phyloP scores from a whole-genome alignment of 345 rosid species.

The Nephelium lappaceum region DNA sequence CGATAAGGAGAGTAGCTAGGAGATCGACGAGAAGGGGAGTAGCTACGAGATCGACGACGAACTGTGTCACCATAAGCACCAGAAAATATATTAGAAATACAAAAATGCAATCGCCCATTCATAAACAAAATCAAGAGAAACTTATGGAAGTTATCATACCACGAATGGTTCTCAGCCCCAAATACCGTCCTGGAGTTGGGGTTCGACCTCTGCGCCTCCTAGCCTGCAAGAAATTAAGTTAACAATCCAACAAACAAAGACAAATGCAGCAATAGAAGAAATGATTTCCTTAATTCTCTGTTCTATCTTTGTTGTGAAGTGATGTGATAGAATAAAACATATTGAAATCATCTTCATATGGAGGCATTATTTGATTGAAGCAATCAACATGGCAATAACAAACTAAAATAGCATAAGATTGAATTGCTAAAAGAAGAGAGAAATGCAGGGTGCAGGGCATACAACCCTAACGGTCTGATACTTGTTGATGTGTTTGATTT shows the following conservation, averaged over 20 bases:
- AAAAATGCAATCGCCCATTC: not conserved
- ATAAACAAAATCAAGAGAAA: not conserved
- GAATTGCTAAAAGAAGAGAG: slow-evolving; percentile 50
- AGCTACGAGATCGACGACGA: slow-evolving; percentile 43
- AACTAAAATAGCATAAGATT: slow-evolving; percentile 20
- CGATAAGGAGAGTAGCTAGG: slow-evolving; percentile 53
- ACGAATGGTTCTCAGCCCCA: slow-evolving; percentile 66
- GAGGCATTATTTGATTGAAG: too few relatives aligned
- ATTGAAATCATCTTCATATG: not conserved
- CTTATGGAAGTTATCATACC: slow-evolving; percentile 40
- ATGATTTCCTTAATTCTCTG: not conserved
- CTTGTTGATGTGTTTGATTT: slow-evolving; percentile 52
- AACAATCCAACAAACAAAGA: not conserved
- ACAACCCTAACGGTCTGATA: slow-evolving; percentile 85
- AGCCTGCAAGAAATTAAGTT: slow-evolving; percentile 50
- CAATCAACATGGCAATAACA: not conserved
- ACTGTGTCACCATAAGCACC: slow-evolving; percentile 27
- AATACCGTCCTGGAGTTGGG: slow-evolving; percentile 93
- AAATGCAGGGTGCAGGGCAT: slow-evolving; percentile 84
- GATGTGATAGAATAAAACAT: not conserved
- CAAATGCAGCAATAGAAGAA: not conserved
- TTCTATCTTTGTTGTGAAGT: not conserved
- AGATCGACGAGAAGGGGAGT: slow-evolving; percentile 48
- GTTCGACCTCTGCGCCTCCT: slow-evolving; percentile 84
- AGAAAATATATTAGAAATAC: not conserved